Evolutionary conservation across 768 basidiomycete species (phyloP).

Genomic region (Termitomyces eurrhizus): DNA sequence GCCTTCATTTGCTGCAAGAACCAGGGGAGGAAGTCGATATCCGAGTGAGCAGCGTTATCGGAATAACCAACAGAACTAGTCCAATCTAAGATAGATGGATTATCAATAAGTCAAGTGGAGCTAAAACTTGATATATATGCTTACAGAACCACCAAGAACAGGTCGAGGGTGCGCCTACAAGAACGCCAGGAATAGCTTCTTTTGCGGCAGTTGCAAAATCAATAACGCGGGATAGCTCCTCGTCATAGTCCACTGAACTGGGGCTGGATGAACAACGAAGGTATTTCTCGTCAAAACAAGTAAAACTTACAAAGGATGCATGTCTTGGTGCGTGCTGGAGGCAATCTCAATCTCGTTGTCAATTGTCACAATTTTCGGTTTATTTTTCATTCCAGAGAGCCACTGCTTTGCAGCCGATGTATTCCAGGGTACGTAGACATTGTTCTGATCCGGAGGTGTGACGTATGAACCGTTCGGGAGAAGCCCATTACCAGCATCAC

Average conservation of each 20-base stretch:
- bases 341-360: constrained; percentile 61
- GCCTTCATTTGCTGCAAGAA: constrained; percentile 47
- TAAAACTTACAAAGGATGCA: constrained; percentile 42
- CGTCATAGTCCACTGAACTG: constrained; percentile 46
- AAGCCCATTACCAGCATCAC: constrained; percentile 46
- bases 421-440: constrained; percentile 46
- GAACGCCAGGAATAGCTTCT: constrained; percentile 37
- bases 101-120: neutral
- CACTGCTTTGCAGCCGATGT: constrained; percentile 37
- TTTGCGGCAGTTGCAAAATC: constrained; percentile 38
- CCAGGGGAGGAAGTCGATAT: constrained; percentile 54
- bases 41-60: constrained; percentile 47
- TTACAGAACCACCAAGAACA: constrained; percentile 45
- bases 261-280: neutral
- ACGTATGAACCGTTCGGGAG: constrained; percentile 45
- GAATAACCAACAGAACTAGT: constrained; percentile 43
- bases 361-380: constrained; percentile 43
- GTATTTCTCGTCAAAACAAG: neutral
- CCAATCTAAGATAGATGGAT: constrained; percentile 36
- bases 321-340: constrained; percentile 49
- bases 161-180: constrained; percentile 45
- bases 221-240: constrained; percentile 45
- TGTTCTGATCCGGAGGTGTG: constrained; percentile 35
- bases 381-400: constrained; percentile 42
- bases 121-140: constrained; percentile 3